Conservation (phyloP, 192 early-diverging fungal genomes). For the Linnemannia exigua region DNA sequence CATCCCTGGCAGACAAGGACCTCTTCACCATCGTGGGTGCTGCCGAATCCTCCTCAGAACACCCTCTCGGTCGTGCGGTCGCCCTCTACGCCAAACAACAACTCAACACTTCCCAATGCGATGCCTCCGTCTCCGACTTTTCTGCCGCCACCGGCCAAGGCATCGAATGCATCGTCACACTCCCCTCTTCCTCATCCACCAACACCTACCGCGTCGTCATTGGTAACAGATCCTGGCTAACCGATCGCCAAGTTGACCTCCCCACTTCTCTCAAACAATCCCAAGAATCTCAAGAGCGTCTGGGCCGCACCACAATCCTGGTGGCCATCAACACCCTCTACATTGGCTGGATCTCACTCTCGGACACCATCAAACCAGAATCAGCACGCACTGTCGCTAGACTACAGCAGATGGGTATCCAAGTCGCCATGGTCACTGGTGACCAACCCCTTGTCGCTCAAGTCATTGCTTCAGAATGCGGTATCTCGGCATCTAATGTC, state of each 20-base stretch:
- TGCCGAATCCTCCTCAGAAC: conserved; percentile 87
- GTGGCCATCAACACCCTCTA: conserved; percentile 72
- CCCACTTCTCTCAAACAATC: conserved; percentile 42
- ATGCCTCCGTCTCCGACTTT: conserved; percentile 68
- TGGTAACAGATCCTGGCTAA: conserved; percentile 79
- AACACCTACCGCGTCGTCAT: conserved; percentile 64
- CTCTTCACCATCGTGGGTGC: conserved; percentile 77
- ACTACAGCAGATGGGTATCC: conserved; percentile 78
- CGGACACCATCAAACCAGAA: conserved; percentile 87
- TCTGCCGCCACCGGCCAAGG: conserved; percentile 77
- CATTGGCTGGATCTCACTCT: conserved; percentile 81
- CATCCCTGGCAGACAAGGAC: conserved; percentile 48
- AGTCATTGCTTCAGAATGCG: conserved; percentile 83
- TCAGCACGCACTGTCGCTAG: conserved; percentile 74
- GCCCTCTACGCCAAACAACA: conserved; percentile 66
- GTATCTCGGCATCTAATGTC: conserved; percentile 75
- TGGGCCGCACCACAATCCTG: conserved; percentile 84
- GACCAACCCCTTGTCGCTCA: conserved; percentile 88
- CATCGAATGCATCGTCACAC: conserved; percentile 67
- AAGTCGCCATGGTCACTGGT: conserved; percentile 92
- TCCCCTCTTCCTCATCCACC: too few species aligned
- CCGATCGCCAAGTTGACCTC: conserved; percentile 56
- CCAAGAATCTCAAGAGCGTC: conserved; percentile 65
- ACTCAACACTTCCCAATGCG: conserved; percentile 42
- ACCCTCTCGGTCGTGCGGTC: conserved; percentile 84